Evolutionary conservation across 2,329 filamentous ascomycete species (phyloP).

Genomic region (Aspergillus tamarii): DNA sequence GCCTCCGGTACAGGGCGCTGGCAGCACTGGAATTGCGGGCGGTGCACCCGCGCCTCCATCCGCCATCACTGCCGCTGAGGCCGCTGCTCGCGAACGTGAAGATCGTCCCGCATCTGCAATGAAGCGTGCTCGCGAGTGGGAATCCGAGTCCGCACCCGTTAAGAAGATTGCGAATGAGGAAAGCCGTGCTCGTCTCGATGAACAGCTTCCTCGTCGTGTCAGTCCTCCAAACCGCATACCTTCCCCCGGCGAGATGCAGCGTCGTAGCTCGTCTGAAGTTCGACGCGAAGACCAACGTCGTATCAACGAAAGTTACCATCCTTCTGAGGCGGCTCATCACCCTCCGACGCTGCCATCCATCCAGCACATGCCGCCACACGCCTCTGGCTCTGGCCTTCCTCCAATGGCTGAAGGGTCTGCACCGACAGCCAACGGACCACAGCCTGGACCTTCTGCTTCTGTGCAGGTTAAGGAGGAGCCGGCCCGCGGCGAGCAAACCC

Average conservation of each 20-base stretch:
- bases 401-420: conserved; percentile 55
- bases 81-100: conserved; percentile 67
- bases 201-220: conserved; percentile 76
- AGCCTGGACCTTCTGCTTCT: conserved; percentile 49
- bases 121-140: conserved; percentile 92
- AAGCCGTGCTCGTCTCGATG: conserved; percentile 81
- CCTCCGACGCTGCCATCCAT: conserved; percentile 63
- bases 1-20: conserved; percentile 39
- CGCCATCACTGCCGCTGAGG: conserved; percentile 69
- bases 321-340: conserved; percentile 90
- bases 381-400: conserved; percentile 60
- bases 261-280: conserved; percentile 76
- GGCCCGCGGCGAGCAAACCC: conserved; percentile 51
- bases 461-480: conserved; percentile 62
- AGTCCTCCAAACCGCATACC: conserved; percentile 61
- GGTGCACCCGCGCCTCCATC: conserved; percentile 70
- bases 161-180: conserved; percentile 93
- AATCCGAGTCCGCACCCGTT: conserved; percentile 68
- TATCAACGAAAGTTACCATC: conserved; percentile 79
- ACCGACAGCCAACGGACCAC: conserved; percentile 47
- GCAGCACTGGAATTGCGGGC: conserved; percentile 63
- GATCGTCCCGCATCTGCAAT: conserved; percentile 76
- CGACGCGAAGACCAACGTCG: conserved; percentile 72
- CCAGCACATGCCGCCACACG: conserved; percentile 47
- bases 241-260: conserved; percentile 69